Base-by-base conservation (phyloP, 129 eudicot species). In the Tagetes patula region DNA sequence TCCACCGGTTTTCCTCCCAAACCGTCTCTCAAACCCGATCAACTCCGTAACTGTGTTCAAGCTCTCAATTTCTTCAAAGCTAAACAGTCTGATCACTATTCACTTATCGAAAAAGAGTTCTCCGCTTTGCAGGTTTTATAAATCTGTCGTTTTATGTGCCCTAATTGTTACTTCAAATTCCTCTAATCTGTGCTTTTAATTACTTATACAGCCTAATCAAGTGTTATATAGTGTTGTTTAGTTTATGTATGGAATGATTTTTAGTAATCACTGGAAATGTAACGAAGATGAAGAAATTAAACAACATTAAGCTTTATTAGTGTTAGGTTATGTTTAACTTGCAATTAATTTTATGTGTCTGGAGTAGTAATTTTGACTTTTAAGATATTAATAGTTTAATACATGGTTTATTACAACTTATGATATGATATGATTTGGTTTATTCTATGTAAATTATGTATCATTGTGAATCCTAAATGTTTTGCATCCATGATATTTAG, bases 1-100 rank as follows among this genome's bases (percentile, higher is more conserved):
- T 80, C 85, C 50, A 49, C 77, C 49, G 83, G 62, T 59, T 65
- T 82, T 59, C 84, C 90, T 7, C 68, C 86, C 4, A 80, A 45
- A 59, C 76, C 46, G 36, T 52, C 77, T 10, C 88, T 90, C 77
- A 77, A 89, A 20, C 52, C 85, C 34, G 88, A 90, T 69, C 96
- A 95, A 82, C 69, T 88, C 63, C 78, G 76, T 3, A 36, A 82
- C 74, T 90, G 97, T 80, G 53, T 79, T 11, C 82, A 81, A 74
- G 99, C 97, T 80, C 94, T 88, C 63, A 13, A 70, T 1, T 34
- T 61, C 72, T 81, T 90, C 79, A 90, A 86, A 71, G 74, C 71
- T 48, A 90, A 89, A 70, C 75, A 52, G 20, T 27, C 77, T 14
- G 70, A 71, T 65, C 59, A 69, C 31, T 79, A 65, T 27, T 75